Conservation (phyloP, 495 filamentous ascomycete genomes). For the Penicillium pulvis region DNA sequence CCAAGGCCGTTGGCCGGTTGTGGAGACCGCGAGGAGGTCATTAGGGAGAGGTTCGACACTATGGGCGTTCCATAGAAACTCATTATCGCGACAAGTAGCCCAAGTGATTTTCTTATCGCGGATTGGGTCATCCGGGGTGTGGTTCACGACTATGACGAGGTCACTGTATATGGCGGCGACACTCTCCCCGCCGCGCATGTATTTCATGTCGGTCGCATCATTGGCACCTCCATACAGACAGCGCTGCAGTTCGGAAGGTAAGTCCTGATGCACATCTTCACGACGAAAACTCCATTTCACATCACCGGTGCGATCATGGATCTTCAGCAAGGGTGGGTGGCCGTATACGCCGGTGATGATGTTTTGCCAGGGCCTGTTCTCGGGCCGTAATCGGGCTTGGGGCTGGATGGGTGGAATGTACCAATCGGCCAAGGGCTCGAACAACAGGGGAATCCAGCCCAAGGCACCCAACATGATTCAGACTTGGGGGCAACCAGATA, state of each 20-base stretch:
- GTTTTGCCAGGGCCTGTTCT: constrained; percentile 25
- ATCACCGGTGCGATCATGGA: constrained; percentile 26
- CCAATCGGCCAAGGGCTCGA: constrained; percentile 21
- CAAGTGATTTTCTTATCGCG: constrained; percentile 34
- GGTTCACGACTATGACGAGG: constrained; percentile 29
- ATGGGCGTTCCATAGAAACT: constrained; percentile 29
- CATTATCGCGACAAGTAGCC: constrained; percentile 27
- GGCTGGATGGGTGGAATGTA: constrained; percentile 24
- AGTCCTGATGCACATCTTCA: constrained; percentile 24
- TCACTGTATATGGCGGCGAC: constrained; percentile 30
- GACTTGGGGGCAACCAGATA: not conserved
- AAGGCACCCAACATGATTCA: constrained; percentile 22
- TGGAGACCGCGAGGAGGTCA: constrained; percentile 27
- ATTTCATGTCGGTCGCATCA: constrained; percentile 36
- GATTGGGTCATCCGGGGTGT: constrained; percentile 27
- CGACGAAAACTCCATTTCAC: constrained; percentile 33
- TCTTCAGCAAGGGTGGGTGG: constrained; percentile 24
- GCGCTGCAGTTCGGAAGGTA: constrained; percentile 18
- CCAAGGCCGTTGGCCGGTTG: constrained; percentile 30
- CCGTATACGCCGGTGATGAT: constrained; percentile 36
- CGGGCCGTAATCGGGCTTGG: constrained; percentile 23
- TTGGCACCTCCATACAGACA: constrained; percentile 28
- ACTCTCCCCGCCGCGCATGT: constrained; percentile 24
- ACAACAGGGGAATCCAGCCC: constrained; percentile 21
- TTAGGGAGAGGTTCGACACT: constrained; percentile 30